These are phyloP conservation scores for Trametes hirsuta DNA, from an alignment of 1,284 basidiomycete genomes.

Conservation along the genomic window DNA sequence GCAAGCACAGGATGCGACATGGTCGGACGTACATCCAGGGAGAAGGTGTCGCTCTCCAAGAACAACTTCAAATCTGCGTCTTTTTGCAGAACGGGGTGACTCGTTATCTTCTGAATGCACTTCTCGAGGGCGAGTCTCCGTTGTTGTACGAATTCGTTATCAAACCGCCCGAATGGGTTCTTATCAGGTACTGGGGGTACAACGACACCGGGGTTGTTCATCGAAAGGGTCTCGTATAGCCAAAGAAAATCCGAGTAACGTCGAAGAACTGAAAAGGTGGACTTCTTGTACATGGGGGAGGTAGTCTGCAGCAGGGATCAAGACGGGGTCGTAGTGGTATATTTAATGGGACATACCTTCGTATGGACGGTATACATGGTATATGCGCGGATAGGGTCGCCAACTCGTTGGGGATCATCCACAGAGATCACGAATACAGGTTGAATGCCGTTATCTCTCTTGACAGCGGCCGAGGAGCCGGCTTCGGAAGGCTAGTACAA, in stretches of 20 bases:
- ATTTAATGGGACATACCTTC: slow-evolving; percentile 49
- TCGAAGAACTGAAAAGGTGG: slow-evolving; percentile 87
- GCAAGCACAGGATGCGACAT: neutral
- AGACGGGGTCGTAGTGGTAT: neutral
- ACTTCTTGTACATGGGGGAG: slow-evolving; percentile 80
- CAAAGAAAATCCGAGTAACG: slow-evolving; percentile 98
- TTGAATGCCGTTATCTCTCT: slow-evolving; percentile 48
- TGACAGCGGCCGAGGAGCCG: slow-evolving; percentile 6
- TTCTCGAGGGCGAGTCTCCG: slow-evolving; percentile 85
- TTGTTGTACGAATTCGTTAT: slow-evolving; percentile 86
- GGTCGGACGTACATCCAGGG: slow-evolving; percentile 66
- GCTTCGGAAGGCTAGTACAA: slow-evolving; percentile 18
- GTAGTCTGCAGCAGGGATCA: slow-evolving; percentile 60
- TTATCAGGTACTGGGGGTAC: slow-evolving; percentile 98
- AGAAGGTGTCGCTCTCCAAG: slow-evolving; percentile 85
- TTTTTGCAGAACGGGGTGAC: slow-evolving; percentile 85
- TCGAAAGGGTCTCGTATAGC: slow-evolving; percentile 89
- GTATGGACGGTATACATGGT: slow-evolving; percentile 96
- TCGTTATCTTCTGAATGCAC: slow-evolving; percentile 86
- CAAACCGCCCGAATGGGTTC: slow-evolving; percentile 89
- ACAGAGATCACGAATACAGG: slow-evolving; percentile 82
- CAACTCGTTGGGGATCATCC: slow-evolving; percentile 92
- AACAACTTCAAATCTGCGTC: slow-evolving; percentile 87
- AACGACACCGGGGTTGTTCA: slow-evolving; percentile 96
- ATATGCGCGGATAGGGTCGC: slow-evolving; percentile 89